Conservation (phyloP, 1,284 basidiomycete species). For the Irpex sp. region DNA sequence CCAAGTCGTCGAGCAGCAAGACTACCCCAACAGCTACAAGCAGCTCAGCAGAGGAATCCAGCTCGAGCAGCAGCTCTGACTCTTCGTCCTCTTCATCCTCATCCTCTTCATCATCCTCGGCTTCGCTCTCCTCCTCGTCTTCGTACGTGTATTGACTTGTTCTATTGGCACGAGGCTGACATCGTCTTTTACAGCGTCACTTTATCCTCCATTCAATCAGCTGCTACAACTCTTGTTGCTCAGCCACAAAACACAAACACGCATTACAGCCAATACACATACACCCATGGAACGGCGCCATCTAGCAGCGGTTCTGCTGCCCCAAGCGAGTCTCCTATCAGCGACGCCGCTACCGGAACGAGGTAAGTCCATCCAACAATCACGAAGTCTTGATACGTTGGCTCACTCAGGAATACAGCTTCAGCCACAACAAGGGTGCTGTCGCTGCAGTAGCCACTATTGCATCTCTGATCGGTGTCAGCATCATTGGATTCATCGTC, state of each 20-base stretch:
- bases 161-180: not conserved
- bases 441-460: conserved; percentile 29
- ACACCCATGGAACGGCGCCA: not conserved
- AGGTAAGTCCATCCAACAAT: conserved; percentile 13
- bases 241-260: not conserved
- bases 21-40: conserved; percentile 1
- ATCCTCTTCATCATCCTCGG: not conserved
- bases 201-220: not conserved
- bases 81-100: conserved; percentile 3
- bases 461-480: conserved; percentile 22
- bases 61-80: conserved; percentile 1
- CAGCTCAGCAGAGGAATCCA: not conserved
- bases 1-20: not conserved
- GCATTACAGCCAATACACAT: conserved; percentile 1
- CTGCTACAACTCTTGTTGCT: not conserved
- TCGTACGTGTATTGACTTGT: not conserved
- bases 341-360: not conserved
- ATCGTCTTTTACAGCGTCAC: not conserved
- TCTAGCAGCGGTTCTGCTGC: not conserved
- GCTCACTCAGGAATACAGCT: conserved; percentile 19
- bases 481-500: conserved; percentile 17
- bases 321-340: not conserved
- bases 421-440: conserved; percentile 30
- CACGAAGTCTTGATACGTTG: not conserved
- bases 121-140: not conserved